These are phyloP conservation scores for Helenozyma rhizophorensis DNA, from an alignment of 805 yeast species.

Conservation along the genomic window DNA sequence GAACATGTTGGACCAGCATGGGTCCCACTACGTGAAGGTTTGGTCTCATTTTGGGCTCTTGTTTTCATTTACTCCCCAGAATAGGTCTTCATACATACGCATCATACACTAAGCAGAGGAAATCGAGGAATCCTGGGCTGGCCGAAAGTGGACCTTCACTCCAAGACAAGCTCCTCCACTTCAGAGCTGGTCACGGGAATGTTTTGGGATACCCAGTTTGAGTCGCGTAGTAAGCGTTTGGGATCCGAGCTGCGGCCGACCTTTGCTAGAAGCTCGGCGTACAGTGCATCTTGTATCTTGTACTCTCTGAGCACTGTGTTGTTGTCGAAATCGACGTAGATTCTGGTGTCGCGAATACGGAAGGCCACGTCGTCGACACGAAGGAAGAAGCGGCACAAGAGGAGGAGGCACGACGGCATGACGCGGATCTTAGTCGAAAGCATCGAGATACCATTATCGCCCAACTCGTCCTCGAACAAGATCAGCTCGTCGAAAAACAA, in stretches of 20 bases:
- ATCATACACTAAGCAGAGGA: no score
- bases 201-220: conserved; percentile 65
- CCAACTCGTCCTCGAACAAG: conserved; percentile 90
- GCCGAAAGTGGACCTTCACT: no score
- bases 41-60: no score
- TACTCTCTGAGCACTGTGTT: conserved; percentile 69
- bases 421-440: conserved; percentile 78
- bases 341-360: conserved; percentile 78
- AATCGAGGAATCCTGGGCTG: no score
- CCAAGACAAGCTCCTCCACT: conserved; percentile 15
- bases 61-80: no score
- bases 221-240: conserved; percentile 59
- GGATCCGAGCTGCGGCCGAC: conserved; percentile 33
- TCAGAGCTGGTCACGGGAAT: conserved; percentile 39
- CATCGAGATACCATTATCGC: conserved; percentile 89
- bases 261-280: conserved; percentile 27
- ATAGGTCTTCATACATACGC: no score
- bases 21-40: no score
- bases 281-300: conserved; percentile 50
- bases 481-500: conserved; percentile 85
- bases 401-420: conserved; percentile 74
- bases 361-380: conserved; percentile 88
- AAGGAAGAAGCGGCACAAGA: conserved; percentile 73
- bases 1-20: conserved; percentile 1
- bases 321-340: conserved; percentile 71